Base-by-base conservation (phyloP, 805 yeast species). In the Metschnikowia koreensis region DNA sequence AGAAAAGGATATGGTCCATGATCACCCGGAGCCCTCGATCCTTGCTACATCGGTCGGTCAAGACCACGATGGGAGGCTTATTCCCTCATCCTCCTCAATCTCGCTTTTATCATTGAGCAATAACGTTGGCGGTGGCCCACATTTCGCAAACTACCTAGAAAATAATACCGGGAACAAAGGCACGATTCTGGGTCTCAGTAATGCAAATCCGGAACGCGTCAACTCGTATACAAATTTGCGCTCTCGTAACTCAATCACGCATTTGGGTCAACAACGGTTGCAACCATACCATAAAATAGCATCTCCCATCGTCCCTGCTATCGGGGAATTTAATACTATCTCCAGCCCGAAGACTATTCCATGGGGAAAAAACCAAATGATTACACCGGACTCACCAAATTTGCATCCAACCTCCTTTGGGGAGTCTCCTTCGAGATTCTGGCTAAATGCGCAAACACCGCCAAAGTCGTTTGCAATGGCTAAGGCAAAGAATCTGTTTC, bases 381-480 rank as follows among this genome's bases (percentile, higher is more conserved):
- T 42, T 34, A 61, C 66, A 10, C 84, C 85, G 0, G 83, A 77
- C 47, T 79, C 83, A 0, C 85, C 85, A 0, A 70, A 71, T 48
- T 66, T 81, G 47, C 76, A 69, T 41, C 84, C 86, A 2, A 73
- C 77, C 0, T 79, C 83, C 5, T 45, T 81, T 13, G 77, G 79
- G 2, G 82, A 81, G 6, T 79, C 83, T 0, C 86, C 86, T 1
- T 79, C 84, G 5, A 64, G 80, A 45, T 80, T 81, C 54, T 76
- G 81, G 74, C 65, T 81, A 42, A 70, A 75, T n/a, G 73, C 79
- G 17, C 77, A 76, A 47, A 79, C 84, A 0, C 84, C 84, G 1
- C 84, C 84, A 15, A 15, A 60, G 55, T 68, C 68, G 34, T 64
- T 53, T 50, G 63, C 67, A 15, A 41, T 57, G 44, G 57, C 53